Percentiles rank a stretch among this genome's conserved stretches.
These are phyloP conservation scores for Pelargonium myrrhifolium DNA, from an alignment of 441 rosid genomes.

Conservation along the genomic window DNA sequence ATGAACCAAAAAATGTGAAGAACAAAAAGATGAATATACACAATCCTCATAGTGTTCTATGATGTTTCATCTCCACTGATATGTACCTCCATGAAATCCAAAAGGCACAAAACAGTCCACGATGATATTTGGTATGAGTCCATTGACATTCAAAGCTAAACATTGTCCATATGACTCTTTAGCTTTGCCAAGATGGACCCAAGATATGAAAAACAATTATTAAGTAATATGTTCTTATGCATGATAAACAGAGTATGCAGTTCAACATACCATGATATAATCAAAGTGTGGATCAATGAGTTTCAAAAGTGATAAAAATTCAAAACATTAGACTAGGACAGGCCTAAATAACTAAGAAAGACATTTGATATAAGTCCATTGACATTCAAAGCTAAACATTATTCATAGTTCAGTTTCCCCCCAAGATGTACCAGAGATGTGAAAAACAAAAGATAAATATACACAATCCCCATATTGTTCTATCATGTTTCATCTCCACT, in stretches of 20 bases:
- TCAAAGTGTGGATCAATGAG: no score
- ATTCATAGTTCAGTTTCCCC: slow-evolving; percentile 18
- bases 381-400: slow-evolving; percentile 5
- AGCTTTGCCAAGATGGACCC: slow-evolving; percentile 40
- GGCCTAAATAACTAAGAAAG: neutral
- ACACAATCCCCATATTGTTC: neutral
- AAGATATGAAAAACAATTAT: neutral
- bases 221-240: no score
- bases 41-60: neutral
- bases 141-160: slow-evolving; percentile 3
- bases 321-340: no score
- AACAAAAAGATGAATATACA: neutral
- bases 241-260: no score
- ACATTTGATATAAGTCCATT: slow-evolving; percentile 2
- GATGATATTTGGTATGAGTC: slow-evolving; percentile 5
- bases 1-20: neutral
- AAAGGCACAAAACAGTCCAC: slow-evolving; percentile 21
- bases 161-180: slow-evolving; percentile 10
- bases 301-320: no score
- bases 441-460: neutral
- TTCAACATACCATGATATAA: no score
- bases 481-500: slow-evolving; percentile 25
- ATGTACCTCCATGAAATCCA: neutral
- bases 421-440: slow-evolving; percentile 32
- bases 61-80: slow-evolving; percentile 22